Evolutionary conservation across 2,329 filamentous ascomycete species (phyloP).

Genomic region (Alternaria conjuncta): DNA sequence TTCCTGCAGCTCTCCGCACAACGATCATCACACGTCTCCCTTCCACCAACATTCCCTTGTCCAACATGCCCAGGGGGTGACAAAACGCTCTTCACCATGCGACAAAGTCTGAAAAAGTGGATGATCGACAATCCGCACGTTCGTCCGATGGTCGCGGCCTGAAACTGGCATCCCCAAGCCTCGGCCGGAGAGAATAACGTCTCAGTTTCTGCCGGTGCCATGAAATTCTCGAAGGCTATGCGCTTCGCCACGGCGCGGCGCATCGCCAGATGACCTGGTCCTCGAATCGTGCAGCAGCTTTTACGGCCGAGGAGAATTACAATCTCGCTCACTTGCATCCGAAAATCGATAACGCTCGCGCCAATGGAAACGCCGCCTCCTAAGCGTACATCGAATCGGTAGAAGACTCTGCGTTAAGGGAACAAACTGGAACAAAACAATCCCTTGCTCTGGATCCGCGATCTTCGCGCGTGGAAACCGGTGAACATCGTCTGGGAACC

Average conservation of each 20-base stretch:
- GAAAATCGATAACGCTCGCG: background rate
- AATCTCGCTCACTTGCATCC: background rate
- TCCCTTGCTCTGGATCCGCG: background rate
- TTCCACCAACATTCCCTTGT: background rate
- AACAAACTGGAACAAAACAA: background rate
- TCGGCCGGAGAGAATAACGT: background rate
- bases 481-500: background rate
- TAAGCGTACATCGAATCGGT: background rate
- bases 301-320: background rate
- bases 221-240: background rate
- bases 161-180: background rate
- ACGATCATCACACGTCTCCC: background rate
- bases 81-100: background rate
- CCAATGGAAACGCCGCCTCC: background rate
- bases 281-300: background rate
- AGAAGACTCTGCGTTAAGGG: background rate
- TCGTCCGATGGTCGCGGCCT: background rate
- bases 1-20: background rate
- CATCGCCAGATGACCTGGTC: background rate
- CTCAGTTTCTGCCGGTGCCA: background rate
- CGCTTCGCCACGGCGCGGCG: background rate
- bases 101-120: too few species aligned
- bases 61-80: background rate
- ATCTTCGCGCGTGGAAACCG: background rate
- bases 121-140: background rate